Conservation (phyloP, 768 basidiomycete genomes). For the Obba rivulosa region DNA sequence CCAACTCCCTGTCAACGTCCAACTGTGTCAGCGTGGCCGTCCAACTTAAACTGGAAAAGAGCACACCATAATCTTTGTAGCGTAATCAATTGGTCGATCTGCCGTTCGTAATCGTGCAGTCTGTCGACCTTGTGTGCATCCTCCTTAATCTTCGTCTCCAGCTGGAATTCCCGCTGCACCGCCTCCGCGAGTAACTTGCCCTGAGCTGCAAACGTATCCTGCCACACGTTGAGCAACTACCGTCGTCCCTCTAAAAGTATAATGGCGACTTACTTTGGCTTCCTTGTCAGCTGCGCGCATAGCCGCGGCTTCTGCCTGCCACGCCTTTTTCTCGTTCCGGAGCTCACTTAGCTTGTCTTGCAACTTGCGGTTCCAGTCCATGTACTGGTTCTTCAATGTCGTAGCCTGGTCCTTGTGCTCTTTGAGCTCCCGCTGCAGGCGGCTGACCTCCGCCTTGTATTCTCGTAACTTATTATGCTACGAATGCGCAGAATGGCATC, state of each 20-base stretch:
- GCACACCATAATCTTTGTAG: slow-evolving; percentile 76
- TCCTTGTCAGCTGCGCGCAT: slow-evolving; percentile 71
- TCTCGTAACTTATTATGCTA: slow-evolving; percentile 82
- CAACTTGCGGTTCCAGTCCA: slow-evolving; percentile 80
- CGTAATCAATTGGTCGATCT: slow-evolving; percentile 76
- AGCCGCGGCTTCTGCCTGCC: slow-evolving; percentile 63
- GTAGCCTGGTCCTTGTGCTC: slow-evolving; percentile 71
- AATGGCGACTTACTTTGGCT: slow-evolving; percentile 40
- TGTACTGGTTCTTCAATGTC: slow-evolving; percentile 70
- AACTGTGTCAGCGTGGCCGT: background rate
- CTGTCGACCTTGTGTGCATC: slow-evolving; percentile 77
- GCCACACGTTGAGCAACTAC: background rate
- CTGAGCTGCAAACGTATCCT: slow-evolving; percentile 70
- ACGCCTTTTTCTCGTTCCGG: slow-evolving; percentile 74
- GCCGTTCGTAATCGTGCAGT: slow-evolving; percentile 79
- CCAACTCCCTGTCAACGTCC: slow-evolving; percentile 54
- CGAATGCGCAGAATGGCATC: background rate
- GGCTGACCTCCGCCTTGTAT: slow-evolving; percentile 62
- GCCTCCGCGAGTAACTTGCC: slow-evolving; percentile 66
- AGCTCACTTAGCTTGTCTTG: slow-evolving; percentile 70
- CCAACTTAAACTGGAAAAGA: background rate
- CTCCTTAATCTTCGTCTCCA: slow-evolving; percentile 74
- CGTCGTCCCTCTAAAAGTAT: too few species aligned
- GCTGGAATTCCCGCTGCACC: slow-evolving; percentile 57
- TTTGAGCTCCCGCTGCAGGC: slow-evolving; percentile 62